Conservation (phyloP, 2,329 filamentous ascomycete genomes). For the Waltergamsia citrina region DNA sequence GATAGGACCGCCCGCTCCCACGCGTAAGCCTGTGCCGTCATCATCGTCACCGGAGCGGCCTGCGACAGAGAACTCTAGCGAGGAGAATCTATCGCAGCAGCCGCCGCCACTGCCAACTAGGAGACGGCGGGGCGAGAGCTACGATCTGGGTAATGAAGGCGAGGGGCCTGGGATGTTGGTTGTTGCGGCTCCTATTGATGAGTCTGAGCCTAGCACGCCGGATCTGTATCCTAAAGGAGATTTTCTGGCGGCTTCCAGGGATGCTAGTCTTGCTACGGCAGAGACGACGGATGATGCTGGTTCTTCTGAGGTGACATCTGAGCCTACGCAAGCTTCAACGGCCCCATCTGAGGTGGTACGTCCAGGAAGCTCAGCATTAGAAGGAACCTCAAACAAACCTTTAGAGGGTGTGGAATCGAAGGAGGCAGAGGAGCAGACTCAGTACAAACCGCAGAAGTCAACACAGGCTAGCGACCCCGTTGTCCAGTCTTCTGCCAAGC, state of each 20-base stretch:
- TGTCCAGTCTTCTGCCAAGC: no score
- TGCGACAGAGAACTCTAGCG: neutral
- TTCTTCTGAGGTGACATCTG: neutral
- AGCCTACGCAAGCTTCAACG: neutral
- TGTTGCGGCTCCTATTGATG: conserved; percentile 49
- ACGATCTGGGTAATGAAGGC: conserved; percentile 23
- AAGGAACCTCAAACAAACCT: no score
- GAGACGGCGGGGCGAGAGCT: conserved; percentile 23
- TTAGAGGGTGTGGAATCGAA: no score
- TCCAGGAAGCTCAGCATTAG: neutral
- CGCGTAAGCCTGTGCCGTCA: conserved; percentile 55
- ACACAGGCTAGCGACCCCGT: no score
- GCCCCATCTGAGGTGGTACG: neutral
- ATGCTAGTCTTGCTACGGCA: neutral
- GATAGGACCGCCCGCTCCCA: conserved; percentile 48
- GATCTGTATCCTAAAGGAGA: conserved; percentile 21
- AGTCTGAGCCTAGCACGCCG: conserved; percentile 50
- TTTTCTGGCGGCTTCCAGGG: neutral
- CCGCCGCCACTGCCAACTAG: conserved; percentile 40
- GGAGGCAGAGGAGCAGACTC: no score
- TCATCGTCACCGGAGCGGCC: conserved; percentile 13
- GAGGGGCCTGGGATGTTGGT: conserved; percentile 45
- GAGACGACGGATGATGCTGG: conserved; percentile 1
- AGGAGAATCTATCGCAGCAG: conserved; percentile 7
- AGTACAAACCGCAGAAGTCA: no score